Percentiles rank a stretch among this genome's conserved stretches.
Conservation (phyloP, 352 stramenopile species). For the Globisporangium spinosum region DNA sequence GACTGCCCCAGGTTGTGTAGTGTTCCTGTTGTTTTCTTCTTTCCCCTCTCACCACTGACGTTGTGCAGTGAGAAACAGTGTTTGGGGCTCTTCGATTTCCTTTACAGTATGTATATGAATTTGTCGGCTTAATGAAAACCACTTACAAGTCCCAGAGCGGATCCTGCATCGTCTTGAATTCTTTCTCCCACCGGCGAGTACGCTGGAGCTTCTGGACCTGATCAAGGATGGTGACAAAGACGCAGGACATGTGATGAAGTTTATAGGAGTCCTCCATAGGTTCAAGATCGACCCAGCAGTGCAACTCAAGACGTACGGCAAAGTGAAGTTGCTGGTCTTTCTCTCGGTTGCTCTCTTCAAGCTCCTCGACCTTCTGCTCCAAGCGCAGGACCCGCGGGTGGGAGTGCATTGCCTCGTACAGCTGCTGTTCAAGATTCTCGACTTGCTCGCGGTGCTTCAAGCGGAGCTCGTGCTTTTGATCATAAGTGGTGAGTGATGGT, state of each 20-base stretch:
- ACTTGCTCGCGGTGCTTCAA: constrained; percentile 46
- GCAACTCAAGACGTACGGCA: constrained; percentile 24
- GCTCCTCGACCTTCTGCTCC: constrained; percentile 31
- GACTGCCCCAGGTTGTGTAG: background rate
- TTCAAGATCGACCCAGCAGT: background rate
- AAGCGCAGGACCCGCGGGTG: constrained; percentile 51
- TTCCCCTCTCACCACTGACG: background rate
- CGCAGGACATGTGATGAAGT: background rate
- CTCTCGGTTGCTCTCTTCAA: constrained; percentile 39
- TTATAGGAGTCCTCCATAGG: background rate
- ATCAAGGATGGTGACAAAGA: background rate
- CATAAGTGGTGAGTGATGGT: background rate
- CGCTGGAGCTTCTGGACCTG: constrained; percentile 73
- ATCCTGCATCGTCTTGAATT: constrained; percentile 61
- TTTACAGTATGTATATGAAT: background rate
- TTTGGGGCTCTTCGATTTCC: background rate
- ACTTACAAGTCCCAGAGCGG: constrained; percentile 55
- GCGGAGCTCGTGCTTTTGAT: constrained; percentile 47
- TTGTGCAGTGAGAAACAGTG: background rate
- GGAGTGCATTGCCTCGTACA: constrained; percentile 39
- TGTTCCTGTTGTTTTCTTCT: background rate
- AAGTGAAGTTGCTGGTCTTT: constrained; percentile 66
- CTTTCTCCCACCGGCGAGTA: constrained; percentile 63
- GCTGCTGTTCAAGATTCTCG: constrained; percentile 34
- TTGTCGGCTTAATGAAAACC: background rate